Base-by-base conservation (phyloP, 176 grass and related monocot genomes). In the Chloris gayana region DNA sequence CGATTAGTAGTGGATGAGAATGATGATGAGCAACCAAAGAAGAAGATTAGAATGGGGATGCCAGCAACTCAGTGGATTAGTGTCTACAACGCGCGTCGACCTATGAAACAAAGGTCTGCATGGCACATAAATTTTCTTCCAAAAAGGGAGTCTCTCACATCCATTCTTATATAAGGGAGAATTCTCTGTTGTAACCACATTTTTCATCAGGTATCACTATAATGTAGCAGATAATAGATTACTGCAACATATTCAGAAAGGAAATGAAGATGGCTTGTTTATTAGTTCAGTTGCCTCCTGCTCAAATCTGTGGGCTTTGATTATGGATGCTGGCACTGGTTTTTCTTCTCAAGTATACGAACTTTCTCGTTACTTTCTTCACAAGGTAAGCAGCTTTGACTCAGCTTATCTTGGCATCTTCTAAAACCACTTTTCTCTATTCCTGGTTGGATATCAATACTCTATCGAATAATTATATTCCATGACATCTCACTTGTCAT, bases 191-290 rank as follows among this genome's bases (percentile, higher is more conserved):
- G 9, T 75, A 77, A 74, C 8, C 18, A 64, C 37, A 83, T 64
- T 73, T 82, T 73, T 83, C 87, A 89, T 59, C 82, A 98, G 92
- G 84, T 98, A 98, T 71, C 95, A 98, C 87, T 98, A 98, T 78
- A 98, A 98, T 81, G 95, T 98, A 62, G 76, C 92, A 22, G 95
- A 98, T 91, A 86, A 89, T 79, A 98, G 90, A 80, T 83, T 98
- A 38, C 51, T 79, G 32, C 95, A 92, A 22, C 95, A 98, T 92
- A 87, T 94, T 88, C 53, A 88, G 47, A 98, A 98, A 90, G 95
- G 95, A 85, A 94, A 98, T 64, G 92, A 94, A 91, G 92, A 98
- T 94, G 95, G 95, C 57, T 92, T 98, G 57, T 98, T 84, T 82
- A 93, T 98, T 79, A 94, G 92, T 81, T 94, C 95, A 33, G 95